Base-by-base conservation (phyloP, 2,329 filamentous ascomycete species). In the Botrytis byssoidea region DNA sequence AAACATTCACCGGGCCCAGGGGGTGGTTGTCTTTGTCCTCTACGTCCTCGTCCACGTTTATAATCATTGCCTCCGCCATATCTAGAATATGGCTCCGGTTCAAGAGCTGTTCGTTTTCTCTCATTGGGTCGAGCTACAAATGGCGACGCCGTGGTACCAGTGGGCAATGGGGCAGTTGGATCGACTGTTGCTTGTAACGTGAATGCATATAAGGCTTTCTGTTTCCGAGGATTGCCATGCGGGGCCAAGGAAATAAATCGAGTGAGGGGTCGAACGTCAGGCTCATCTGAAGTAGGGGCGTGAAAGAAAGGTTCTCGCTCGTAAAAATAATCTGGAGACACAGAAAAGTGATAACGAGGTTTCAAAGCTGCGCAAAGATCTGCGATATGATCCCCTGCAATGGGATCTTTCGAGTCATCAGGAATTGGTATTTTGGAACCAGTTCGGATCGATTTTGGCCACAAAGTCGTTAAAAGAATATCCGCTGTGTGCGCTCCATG, bases 291-390 rank as follows among this genome's bases (percentile, higher is more conserved):
- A 48, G 83, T 85, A 6, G 87, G 85, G 35, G 83, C 76, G 81
- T 97, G 91, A 79, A 96, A 91, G 84, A 98, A 99, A 0, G 95
- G 94, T 82, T 98, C 96, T 73, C 96, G 90, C 83, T 99, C 95
- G 81, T 91, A 98, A 78, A 90, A 90, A 10, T 86, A 83, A 14
- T 81, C 82, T 1, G 89, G 86, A 0, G 93, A 93, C 5, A 88
- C 86, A 2, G 93, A 90, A 79, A 98, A 91, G 82, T 98, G 95
- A 80, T 99, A 99, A 42, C 93, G 90, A n/a, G 96, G 96, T 81
- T 94, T 96, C 32, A 99, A 83, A 0, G 89, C 84, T 4, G 90
- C 86, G 79, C 92, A 95, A 18, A 99, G 86, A 74, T 97, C 92
- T 9, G 94, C 90, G 60, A 98, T 85, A 72, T 90, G 89, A 71